Conservation (phyloP, 345 rosid genomes). For the Dipteronia dyeriana region DNA sequence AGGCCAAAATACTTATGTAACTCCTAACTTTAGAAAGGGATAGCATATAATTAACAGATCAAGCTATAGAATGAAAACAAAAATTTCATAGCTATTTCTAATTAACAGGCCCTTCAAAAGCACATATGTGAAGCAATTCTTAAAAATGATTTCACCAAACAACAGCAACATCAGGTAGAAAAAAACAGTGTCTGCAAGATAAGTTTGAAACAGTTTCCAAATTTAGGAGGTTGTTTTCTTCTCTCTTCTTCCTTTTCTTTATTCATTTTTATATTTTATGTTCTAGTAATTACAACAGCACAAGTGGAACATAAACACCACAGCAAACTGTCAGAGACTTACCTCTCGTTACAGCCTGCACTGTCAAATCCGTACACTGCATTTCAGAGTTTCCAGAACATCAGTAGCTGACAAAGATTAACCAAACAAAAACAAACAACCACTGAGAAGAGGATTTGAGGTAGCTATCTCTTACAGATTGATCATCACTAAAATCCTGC, state of each 20-base stretch:
- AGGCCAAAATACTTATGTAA: background rate
- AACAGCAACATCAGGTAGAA: background rate
- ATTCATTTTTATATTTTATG: background rate
- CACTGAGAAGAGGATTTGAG: background rate
- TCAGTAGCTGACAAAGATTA: slow-evolving; percentile 4
- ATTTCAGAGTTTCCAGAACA: slow-evolving; percentile 24
- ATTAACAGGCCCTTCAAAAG: background rate
- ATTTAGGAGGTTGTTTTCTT: background rate
- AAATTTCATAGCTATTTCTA: background rate
- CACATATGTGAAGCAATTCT: background rate
- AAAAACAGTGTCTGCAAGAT: background rate
- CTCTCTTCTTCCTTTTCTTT: background rate
- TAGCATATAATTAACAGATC: background rate
- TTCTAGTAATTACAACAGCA: background rate
- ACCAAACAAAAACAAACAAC: slow-evolving; percentile 2
- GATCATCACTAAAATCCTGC: slow-evolving; percentile 37
- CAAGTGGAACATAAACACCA: background rate
- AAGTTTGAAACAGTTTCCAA: background rate
- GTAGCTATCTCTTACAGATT: slow-evolving; percentile 36
- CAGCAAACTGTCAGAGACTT: slow-evolving; percentile 17
- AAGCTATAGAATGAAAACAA: no score
- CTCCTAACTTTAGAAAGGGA: background rate
- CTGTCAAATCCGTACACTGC: slow-evolving; percentile 48
- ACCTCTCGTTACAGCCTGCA: slow-evolving; percentile 48
- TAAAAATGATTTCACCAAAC: background rate